Evolutionary conservation across 1,284 basidiomycete genomes (phyloP), one percentile per base, ranked within the genome.

Genomic region (Dichomitus squalens): DNA sequence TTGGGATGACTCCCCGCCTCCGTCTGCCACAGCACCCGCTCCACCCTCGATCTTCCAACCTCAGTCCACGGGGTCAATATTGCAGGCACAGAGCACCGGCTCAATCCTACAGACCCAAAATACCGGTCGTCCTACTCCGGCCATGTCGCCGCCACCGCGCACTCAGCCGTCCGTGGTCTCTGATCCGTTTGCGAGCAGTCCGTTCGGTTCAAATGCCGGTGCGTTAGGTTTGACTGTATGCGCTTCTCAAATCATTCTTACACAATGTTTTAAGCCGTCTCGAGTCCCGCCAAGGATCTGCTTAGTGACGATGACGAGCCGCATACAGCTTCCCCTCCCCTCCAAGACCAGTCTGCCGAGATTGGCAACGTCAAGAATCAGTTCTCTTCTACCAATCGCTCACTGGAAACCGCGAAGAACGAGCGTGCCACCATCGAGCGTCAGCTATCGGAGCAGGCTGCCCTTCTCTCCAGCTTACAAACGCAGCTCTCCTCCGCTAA

Each of bases 351-450:
- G 59, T 88, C 88, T 41, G 88, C 87, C 2, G 91, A 95, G 66
- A 87, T 96, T 44, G 94, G 93, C 7, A 96, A 96, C 68, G 74
- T 86, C 31, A 88, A 87, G 72, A 95, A 93, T 66, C 90, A 95
- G 66, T 76, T 96, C 35, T 79, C 81, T 62, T 93, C 91, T n/a
- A 96, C 93, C 2, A 87, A 81, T 48, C 83, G 79, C 33, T 89
- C 90, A 16, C 68, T 92, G 20, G 82, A 88, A 44, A 79, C 77
- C 1, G 75, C 83, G 20, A 87, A 84, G 68, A 70, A 74, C 16
- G 90, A 92, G 58, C 81, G 88, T 34, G 74, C 72, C 51, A 72
- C 76, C 8, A 66, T 86, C 27, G 89, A 92, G 66, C 77, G 80
- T 43, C 77, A 76, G 0, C 73, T 91, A 14, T 78, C 84, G 1